A percentile compares a stretch with the other conserved stretches of the same genome.
These are phyloP conservation scores for Botryotinia narcissicola DNA, from an alignment of 2,329 filamentous ascomycete genomes.

Conservation along the genomic window DNA sequence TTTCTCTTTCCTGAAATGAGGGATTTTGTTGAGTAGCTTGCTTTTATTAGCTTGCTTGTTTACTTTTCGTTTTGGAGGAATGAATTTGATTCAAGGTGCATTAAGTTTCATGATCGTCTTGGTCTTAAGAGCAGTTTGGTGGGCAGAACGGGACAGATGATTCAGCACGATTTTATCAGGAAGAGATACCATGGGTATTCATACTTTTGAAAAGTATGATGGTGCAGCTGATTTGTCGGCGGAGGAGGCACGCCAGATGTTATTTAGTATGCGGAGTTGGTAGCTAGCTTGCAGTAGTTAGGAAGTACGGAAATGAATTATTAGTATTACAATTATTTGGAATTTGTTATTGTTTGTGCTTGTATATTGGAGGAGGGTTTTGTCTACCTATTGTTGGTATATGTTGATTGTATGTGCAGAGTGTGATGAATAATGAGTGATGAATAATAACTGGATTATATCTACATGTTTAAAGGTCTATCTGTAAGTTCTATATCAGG, in stretches of 20 bases:
- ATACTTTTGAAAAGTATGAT: not conserved
- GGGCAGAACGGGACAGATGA: not conserved
- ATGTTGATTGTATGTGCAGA: not conserved
- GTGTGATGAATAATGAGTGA: not conserved
- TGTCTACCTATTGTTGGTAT: not conserved
- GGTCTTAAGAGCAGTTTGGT: not conserved
- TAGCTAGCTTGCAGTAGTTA: not conserved
- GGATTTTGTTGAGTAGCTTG: not conserved
- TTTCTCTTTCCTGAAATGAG: not conserved
- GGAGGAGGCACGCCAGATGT: not conserved
- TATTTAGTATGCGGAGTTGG: not conserved
- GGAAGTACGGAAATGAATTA: not conserved
- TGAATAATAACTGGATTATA: not conserved
- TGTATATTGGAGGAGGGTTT: not conserved
- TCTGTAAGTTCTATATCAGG: not conserved
- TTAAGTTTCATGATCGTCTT: not conserved
- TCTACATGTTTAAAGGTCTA: not conserved
- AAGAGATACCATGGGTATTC: slow-evolving; percentile 4
- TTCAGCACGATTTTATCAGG: not conserved
- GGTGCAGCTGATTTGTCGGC: slow-evolving; percentile 7
- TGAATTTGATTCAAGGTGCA: not conserved
- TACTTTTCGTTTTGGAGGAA: not conserved
- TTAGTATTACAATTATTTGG: not conserved
- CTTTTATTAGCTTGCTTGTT: not conserved
- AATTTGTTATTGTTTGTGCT: not conserved